phyloP scores from a whole-genome alignment of 1,284 basidiomycete genomes.

The Pholiota adiposa region DNA sequence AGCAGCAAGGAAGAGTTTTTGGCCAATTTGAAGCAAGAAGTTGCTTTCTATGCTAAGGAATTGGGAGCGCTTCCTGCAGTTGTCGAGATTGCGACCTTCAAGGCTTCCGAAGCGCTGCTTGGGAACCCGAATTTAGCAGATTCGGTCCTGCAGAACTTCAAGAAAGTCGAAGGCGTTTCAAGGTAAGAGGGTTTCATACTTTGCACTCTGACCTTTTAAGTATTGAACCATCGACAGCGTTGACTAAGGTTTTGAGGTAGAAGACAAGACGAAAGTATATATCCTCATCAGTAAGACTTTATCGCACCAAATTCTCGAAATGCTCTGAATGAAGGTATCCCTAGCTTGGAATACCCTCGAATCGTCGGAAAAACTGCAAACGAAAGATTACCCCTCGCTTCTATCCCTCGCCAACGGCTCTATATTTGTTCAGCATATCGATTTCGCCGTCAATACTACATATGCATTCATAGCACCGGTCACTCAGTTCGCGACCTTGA shows the following conservation, averaged over 20 bases:
- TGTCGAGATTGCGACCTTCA: slow-evolving; percentile 12
- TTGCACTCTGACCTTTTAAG: not conserved
- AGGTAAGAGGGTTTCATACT: slow-evolving; percentile 15
- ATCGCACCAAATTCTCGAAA: not conserved
- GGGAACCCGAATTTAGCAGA: slow-evolving; percentile 15
- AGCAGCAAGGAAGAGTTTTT: slow-evolving; percentile 41
- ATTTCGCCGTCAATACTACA: slow-evolving; percentile 18
- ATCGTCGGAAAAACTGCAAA: slow-evolving; percentile 13
- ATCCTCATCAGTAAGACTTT: slow-evolving; percentile 19
- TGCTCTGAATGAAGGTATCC: not conserved
- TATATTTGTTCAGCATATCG: slow-evolving; percentile 15
- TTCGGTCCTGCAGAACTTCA: slow-evolving; percentile 12
- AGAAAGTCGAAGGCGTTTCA: slow-evolving; percentile 21
- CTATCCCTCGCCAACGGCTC: slow-evolving; percentile 1
- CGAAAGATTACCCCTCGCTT: slow-evolving; percentile 12
- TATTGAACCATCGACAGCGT: slow-evolving; percentile 5
- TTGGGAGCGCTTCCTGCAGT: not conserved
- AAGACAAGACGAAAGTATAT: slow-evolving; percentile 20
- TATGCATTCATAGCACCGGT: slow-evolving; percentile 18
- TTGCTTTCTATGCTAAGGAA: slow-evolving; percentile 18
- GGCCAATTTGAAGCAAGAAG: slow-evolving; percentile 40
- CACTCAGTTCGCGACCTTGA: slow-evolving; percentile 12
- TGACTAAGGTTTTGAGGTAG: slow-evolving; percentile 20
- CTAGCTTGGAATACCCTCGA: slow-evolving; percentile 20
- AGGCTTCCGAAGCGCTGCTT: slow-evolving; percentile 13